Percentiles rank a stretch among this genome's conserved stretches.
Evolutionary conservation across 2,329 filamentous ascomycete genomes (phyloP).

Genomic region (Thyridium curvatum): DNA sequence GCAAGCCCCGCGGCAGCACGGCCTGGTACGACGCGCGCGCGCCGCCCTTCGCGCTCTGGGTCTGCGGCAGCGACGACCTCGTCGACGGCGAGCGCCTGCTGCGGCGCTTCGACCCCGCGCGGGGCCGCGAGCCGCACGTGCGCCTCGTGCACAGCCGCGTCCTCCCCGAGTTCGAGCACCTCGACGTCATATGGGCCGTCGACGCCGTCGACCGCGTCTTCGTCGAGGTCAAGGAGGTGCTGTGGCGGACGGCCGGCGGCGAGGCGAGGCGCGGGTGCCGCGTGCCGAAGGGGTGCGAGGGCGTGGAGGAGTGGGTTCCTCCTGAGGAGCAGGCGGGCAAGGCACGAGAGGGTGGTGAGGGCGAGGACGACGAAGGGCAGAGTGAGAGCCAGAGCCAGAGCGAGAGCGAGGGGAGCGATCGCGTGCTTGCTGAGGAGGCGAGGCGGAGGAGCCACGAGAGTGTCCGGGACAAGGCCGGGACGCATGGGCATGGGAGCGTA

Average conservation of each 20-base stretch:
- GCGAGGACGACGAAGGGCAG: too few relatives aligned
- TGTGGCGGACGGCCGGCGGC: constrained; percentile 70
- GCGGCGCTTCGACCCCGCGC: constrained; percentile 57
- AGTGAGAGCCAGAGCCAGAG: too few relatives aligned
- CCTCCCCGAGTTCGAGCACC: constrained; percentile 83
- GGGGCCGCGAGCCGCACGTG: constrained; percentile 73
- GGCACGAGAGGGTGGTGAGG: too few relatives aligned
- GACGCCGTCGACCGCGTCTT: constrained; percentile 81
- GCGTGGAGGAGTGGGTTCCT: constrained; percentile 32
- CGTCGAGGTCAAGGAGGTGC: constrained; percentile 68
- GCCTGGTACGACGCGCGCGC: constrained; percentile 79
- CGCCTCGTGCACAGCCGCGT: constrained; percentile 74
- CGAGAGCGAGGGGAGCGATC: too few relatives aligned
- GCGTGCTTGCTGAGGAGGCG: too few relatives aligned
- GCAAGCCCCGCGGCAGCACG: constrained; percentile 40
- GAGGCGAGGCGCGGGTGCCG: constrained; percentile 42
- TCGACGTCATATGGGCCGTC: constrained; percentile 94
- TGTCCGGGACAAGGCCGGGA: too few relatives aligned
- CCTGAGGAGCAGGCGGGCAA: too few relatives aligned
- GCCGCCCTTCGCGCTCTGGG: constrained; percentile 84
- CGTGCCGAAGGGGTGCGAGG: constrained; percentile 58
- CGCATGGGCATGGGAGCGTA: too few relatives aligned
- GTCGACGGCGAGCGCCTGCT: constrained; percentile 77
- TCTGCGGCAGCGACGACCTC: constrained; percentile 74
- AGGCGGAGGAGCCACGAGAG: too few relatives aligned